Percentiles rank a stretch among this genome's conserved stretches.
These are phyloP conservation scores for Fusarium sp. DNA, from an alignment of 2,329 filamentous ascomycete species.

Conservation along the genomic window DNA sequence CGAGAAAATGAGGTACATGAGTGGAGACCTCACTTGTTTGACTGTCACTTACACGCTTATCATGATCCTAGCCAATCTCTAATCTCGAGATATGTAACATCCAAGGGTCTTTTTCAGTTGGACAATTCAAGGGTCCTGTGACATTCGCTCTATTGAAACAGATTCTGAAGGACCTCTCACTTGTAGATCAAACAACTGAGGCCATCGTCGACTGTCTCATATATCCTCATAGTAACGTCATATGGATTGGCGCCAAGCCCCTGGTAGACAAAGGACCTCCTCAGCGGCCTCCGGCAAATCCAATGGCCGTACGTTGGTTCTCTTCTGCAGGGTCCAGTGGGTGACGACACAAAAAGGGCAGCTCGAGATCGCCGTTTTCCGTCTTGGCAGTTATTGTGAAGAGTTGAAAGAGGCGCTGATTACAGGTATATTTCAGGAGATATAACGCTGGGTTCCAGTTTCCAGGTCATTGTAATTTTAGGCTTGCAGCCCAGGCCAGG, in stretches of 20 bases:
- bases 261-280: conserved; percentile 8
- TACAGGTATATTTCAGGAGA: neutral
- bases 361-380: conserved; percentile 25
- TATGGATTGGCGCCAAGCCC: conserved; percentile 27
- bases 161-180: neutral
- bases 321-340: conserved; percentile 24
- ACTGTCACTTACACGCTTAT: conserved; percentile 24
- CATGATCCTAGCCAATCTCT: conserved; percentile 6
- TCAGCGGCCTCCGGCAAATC: conserved; percentile 27
- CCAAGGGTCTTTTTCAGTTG: neutral
- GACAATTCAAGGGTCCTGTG: neutral
- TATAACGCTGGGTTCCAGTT: neutral
- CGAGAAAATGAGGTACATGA: conserved; percentile 26
- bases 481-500: neutral
- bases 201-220: conserved; percentile 19
- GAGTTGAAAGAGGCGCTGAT: neutral
- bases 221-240: conserved; percentile 25
- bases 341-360: conserved; percentile 13
- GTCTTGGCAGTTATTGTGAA: conserved; percentile 17
- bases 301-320: neutral
- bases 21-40: conserved; percentile 11
- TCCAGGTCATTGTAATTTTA: neutral
- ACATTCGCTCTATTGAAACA: neutral
- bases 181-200: conserved; percentile 23
- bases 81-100: neutral